These are phyloP conservation scores for Albifimbria verrucaria DNA, from an alignment of 2,329 filamentous ascomycete genomes.

Conservation along the genomic window DNA sequence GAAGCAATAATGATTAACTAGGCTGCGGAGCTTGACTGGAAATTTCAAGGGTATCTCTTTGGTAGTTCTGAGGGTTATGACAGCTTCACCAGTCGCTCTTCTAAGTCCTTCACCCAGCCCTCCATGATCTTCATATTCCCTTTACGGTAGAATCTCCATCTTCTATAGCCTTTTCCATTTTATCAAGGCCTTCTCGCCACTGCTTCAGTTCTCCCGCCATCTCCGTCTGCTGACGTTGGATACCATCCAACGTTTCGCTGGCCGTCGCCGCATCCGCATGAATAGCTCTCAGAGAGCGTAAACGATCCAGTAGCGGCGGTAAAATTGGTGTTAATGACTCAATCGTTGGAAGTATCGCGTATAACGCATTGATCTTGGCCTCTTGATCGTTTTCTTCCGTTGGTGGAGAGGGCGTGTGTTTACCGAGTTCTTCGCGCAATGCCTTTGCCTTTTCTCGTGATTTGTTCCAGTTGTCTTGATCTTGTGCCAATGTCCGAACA, in stretches of 20 bases:
- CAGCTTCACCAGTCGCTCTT: slow-evolving; percentile 67
- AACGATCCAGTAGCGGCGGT: slow-evolving; percentile 77
- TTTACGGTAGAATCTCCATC: slow-evolving; percentile 68
- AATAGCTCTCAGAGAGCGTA: slow-evolving; percentile 78
- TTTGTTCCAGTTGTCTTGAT: slow-evolving; percentile 70
- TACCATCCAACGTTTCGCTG: slow-evolving; percentile 68
- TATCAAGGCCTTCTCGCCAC: slow-evolving; percentile 79
- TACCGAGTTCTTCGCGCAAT: slow-evolving; percentile 56
- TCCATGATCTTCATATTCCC: slow-evolving; percentile 83
- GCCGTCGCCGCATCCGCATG: slow-evolving; percentile 86
- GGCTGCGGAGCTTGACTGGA: too few species aligned
- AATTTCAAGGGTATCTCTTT: too few species aligned
- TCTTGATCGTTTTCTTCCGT: slow-evolving; percentile 64
- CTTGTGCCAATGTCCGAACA: slow-evolving; percentile 66
- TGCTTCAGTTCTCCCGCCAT: slow-evolving; percentile 80
- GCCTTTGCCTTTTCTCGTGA: slow-evolving; percentile 59
- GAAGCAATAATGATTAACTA: too few species aligned
- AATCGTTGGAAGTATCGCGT: slow-evolving; percentile 83
- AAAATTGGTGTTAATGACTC: slow-evolving; percentile 82
- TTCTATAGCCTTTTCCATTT: slow-evolving; percentile 71
- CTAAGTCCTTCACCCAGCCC: slow-evolving; percentile 83
- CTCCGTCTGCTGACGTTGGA: slow-evolving; percentile 77
- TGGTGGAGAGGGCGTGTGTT: slow-evolving; percentile 39
- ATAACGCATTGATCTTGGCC: slow-evolving; percentile 87
- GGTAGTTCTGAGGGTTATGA: slow-evolving; percentile 30